Percentiles rank a stretch among this genome's conserved stretches.
Evolutionary conservation across 2,329 filamentous ascomycete species (phyloP).

Genomic region (Balansia obtecta): DNA sequence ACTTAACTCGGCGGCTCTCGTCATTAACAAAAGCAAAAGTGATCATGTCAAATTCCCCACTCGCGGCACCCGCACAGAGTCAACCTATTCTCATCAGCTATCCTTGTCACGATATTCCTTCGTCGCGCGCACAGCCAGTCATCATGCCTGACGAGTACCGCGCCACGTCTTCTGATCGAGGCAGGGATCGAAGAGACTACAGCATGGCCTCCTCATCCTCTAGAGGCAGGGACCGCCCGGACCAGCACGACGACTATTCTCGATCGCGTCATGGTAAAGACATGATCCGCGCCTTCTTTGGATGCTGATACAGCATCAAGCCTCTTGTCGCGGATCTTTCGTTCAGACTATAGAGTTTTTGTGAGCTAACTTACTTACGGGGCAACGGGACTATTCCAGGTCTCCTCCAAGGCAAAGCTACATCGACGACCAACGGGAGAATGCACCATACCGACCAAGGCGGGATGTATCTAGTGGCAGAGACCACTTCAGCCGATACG

Average conservation of each 20-base stretch:
- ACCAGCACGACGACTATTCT: slow-evolving; percentile 27
- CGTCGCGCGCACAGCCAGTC: slow-evolving; percentile 6
- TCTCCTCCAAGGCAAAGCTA: slow-evolving; percentile 29
- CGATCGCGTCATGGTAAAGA: slow-evolving; percentile 39
- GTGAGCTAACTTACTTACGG: slow-evolving; percentile 33
- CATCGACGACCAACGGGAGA: slow-evolving; percentile 21
- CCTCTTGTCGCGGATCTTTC: slow-evolving; percentile 1
- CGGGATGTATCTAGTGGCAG: slow-evolving; percentile 14
- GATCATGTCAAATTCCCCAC: too few species aligned
- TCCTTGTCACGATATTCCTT: not conserved
- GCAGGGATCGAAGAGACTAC: slow-evolving; percentile 8
- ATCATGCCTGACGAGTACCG: slow-evolving; percentile 33
- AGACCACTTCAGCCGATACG: slow-evolving; percentile 13
- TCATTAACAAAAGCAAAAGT: too few species aligned
- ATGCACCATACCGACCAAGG: slow-evolving; percentile 13
- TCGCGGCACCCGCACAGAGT: too few species aligned
- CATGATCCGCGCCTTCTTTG: slow-evolving; percentile 21
- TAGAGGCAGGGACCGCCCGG: slow-evolving; percentile 10
- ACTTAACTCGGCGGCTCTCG: too few species aligned
- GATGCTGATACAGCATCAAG: slow-evolving; percentile 9
- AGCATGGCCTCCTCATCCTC: slow-evolving; percentile 4
- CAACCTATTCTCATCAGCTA: not conserved
- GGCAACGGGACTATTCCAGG: slow-evolving; percentile 29
- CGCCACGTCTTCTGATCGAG: slow-evolving; percentile 18
- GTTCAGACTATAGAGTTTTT: slow-evolving; percentile 13